Percentiles rank a stretch among this genome's conserved stretches.
These are phyloP conservation scores for Trichoderma gamsii DNA, from an alignment of 495 filamentous ascomycete genomes.

Conservation along the genomic window DNA sequence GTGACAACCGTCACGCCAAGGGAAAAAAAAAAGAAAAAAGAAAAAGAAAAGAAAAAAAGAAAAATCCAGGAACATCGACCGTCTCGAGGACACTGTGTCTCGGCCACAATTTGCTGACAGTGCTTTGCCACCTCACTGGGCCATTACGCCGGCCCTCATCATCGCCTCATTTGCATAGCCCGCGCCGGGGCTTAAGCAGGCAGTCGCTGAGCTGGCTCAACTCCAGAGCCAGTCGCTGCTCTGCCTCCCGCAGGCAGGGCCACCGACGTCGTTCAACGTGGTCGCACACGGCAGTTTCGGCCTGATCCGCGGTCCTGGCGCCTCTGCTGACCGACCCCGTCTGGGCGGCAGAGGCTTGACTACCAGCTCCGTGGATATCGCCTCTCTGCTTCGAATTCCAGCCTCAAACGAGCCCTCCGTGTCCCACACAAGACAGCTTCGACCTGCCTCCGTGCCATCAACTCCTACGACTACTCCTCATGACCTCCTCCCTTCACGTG, in stretches of 20 bases:
- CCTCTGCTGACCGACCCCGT: slow-evolving; percentile 27
- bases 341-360: slow-evolving; percentile 32
- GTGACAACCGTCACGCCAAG: neutral
- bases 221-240: slow-evolving; percentile 16
- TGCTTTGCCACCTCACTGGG: slow-evolving; percentile 12
- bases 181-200: slow-evolving; percentile 10
- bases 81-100: neutral
- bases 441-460: slow-evolving; percentile 26
- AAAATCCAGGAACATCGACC: neutral
- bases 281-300: slow-evolving; percentile 11
- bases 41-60: too few relatives aligned
- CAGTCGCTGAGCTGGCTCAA: slow-evolving; percentile 16
- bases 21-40: too few relatives aligned
- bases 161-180: slow-evolving; percentile 14
- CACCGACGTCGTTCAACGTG: neutral
- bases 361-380: slow-evolving; percentile 83
- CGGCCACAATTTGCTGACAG: slow-evolving; percentile 8
- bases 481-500: slow-evolving; percentile 3
- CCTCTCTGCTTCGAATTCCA: slow-evolving; percentile 68
- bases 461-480: slow-evolving; percentile 11
- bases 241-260: slow-evolving; percentile 16
- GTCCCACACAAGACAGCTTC: slow-evolving; percentile 46
- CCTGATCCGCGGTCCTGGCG: slow-evolving; percentile 21
- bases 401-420: slow-evolving; percentile 73
- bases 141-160: slow-evolving; percentile 1